Base-by-base conservation (phyloP, 768 basidiomycete genomes). In the Steccherinum ochraceum region DNA sequence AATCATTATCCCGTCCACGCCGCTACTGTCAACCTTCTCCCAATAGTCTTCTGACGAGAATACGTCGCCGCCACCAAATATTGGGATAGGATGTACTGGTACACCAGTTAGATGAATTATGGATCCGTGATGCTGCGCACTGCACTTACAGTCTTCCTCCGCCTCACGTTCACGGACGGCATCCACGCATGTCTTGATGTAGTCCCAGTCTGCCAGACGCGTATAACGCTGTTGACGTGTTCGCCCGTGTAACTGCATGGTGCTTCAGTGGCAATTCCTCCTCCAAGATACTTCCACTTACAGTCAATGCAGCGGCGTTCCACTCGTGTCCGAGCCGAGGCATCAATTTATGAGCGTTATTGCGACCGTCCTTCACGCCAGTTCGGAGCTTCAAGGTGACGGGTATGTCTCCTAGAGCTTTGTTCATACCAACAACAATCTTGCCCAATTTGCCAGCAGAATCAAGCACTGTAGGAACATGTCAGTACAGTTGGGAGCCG, bases 11-110 rank as follows among this genome's bases (percentile, higher is more conserved):
- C 94, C 93, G 62, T 97, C 94, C 0, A 96, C 93, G 3, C 91
- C 91, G 23, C 79, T 83, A n/a, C 71, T 64, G 41, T 91, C 83
- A 24, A 93, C 77, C 42, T 80, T 80, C 13, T 78, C 68, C 80
- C 87, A 89, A 65, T 94, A 94, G 52, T 80, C 85, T 52, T 86
- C 73, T 4, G 89, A 81, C 2, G 93, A 94, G 72, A 89, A 99
- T 56, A 87, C 89, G 64, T 99, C 96, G 0, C 96, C 96, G 23
- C 93, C 93, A 5, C 96, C 96, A 56, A 97, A 95, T 42, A 99
- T 93, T 0, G 94, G 94, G n/a, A 97, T 75, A 0, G 87, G 79
- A 0, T 84, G 75, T 12, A 94, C 88, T 89, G 56, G 21, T 40
- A 51, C 23, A 48, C n/a, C 23, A 35, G 35, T 46, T 10, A 23